Percentiles rank a stretch among this genome's conserved stretches.
phyloP scores from a whole-genome alignment of 129 eudicot genomes.

The Chrysanthemum makinoi region DNA sequence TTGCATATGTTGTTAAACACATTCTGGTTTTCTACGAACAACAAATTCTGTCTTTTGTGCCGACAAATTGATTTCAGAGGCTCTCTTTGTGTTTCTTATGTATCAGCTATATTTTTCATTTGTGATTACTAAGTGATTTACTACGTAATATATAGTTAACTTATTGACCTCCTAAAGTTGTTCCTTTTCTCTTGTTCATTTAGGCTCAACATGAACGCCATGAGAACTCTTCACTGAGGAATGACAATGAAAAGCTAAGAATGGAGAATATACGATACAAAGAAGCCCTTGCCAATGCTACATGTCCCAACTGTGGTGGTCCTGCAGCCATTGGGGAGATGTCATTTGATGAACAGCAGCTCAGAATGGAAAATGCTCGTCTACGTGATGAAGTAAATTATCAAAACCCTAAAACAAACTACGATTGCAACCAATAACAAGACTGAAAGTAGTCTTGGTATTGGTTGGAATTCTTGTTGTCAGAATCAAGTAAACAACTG shows the following conservation, averaged over 20 bases:
- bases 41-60: no score
- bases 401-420: not conserved
- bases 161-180: conserved; percentile 1
- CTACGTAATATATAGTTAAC: not conserved
- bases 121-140: no score
- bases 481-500: not conserved
- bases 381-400: conserved; percentile 51
- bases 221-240: conserved; percentile 52
- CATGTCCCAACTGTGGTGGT: conserved; percentile 70
- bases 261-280: conserved; percentile 53
- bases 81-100: no score
- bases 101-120: no score
- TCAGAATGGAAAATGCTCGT: conserved; percentile 62
- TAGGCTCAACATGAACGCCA: conserved; percentile 67
- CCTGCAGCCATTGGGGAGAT: conserved; percentile 53
- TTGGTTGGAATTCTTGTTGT: not conserved
- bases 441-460: no score
- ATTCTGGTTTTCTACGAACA: no score
- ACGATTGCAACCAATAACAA: no score
- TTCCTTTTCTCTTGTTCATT: conserved; percentile 6
- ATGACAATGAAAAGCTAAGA: conserved; percentile 62
- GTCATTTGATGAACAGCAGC: conserved; percentile 56
- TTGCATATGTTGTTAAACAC: no score
- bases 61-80: no score
- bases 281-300: conserved; percentile 47